Percentiles rank a stretch among this genome's conserved stretches.
These are phyloP conservation scores for Coprinellus aureogranulatus DNA, from an alignment of 768 basidiomycete species.

Conservation along the genomic window DNA sequence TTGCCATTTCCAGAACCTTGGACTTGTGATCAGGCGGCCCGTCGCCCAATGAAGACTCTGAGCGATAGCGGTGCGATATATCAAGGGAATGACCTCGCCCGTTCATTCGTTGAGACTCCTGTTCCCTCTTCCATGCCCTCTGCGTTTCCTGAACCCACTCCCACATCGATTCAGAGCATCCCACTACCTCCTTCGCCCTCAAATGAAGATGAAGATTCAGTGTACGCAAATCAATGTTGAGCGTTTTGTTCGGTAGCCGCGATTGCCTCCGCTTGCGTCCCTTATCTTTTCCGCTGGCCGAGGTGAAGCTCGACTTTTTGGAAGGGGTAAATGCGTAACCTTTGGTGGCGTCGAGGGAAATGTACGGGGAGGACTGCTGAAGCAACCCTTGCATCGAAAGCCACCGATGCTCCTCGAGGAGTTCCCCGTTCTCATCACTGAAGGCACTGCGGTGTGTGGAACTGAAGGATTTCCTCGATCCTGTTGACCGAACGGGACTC, in stretches of 20 bases:
- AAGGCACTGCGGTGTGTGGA: conserved; percentile 18
- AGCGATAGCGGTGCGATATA: not conserved
- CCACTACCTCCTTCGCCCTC: conserved; percentile 63
- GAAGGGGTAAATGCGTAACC: conserved; percentile 43
- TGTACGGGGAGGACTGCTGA: conserved; percentile 42
- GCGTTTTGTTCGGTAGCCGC: conserved; percentile 50
- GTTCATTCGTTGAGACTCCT: conserved; percentile 1
- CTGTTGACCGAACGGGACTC: conserved; percentile 19
- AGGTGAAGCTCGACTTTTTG: conserved; percentile 26
- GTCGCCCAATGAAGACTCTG: not conserved
- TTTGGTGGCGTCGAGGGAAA: conserved; percentile 45
- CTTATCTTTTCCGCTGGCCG: conserved; percentile 12
- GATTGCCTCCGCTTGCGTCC: conserved; percentile 21
- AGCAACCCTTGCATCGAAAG: conserved; percentile 35
- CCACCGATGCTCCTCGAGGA: conserved; percentile 30
- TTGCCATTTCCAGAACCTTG: conserved; percentile 38
- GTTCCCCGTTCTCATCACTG: conserved; percentile 12
- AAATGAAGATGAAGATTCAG: conserved; percentile 64
- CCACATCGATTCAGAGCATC: conserved; percentile 78
- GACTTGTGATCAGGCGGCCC: not conserved
- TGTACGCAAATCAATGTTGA: conserved; percentile 55
- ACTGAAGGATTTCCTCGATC: conserved; percentile 16
- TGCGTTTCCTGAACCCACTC: conserved; percentile 64
- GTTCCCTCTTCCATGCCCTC: conserved; percentile 16
- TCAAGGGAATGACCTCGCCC: conserved; percentile 14